Percentiles rank a stretch among this genome's conserved stretches.
phyloP scores from a whole-genome alignment of 371 early-diverging fungal species.

The Caulochytrium protostelioides region DNA sequence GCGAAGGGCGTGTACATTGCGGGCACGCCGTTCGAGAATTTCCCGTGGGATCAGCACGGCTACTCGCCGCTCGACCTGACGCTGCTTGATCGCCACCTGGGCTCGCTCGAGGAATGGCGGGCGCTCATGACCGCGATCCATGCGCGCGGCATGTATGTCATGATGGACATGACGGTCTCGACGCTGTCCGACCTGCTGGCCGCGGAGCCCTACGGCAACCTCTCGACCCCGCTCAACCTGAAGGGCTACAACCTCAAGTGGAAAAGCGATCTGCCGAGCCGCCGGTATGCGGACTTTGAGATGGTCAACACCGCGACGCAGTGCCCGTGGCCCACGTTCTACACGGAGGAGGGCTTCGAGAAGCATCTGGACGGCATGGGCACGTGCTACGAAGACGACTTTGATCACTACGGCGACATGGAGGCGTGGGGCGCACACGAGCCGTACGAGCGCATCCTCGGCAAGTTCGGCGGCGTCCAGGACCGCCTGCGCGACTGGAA shows the following conservation, averaged over 20 bases:
- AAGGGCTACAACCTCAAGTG: no score
- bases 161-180: background rate
- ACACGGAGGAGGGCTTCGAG: no score
- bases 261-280: no score
- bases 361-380: no score
- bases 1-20: background rate
- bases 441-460: background rate
- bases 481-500: background rate
- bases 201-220: background rate
- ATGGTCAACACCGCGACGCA: no score
- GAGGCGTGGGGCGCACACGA: background rate
- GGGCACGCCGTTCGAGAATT: background rate
- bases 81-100: background rate
- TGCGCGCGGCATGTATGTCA: background rate
- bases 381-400: conserved; percentile 1
- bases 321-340: no score
- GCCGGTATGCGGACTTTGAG: no score
- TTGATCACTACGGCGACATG: conserved; percentile 1
- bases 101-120: background rate
- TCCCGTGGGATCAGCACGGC: background rate
- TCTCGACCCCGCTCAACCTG: background rate
- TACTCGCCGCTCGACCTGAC: background rate
- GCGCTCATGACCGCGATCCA: background rate
- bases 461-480: conserved; percentile 1
- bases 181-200: background rate